phyloP scores from a whole-genome alignment of 768 basidiomycete genomes.

The Termitomyces sp. region DNA sequence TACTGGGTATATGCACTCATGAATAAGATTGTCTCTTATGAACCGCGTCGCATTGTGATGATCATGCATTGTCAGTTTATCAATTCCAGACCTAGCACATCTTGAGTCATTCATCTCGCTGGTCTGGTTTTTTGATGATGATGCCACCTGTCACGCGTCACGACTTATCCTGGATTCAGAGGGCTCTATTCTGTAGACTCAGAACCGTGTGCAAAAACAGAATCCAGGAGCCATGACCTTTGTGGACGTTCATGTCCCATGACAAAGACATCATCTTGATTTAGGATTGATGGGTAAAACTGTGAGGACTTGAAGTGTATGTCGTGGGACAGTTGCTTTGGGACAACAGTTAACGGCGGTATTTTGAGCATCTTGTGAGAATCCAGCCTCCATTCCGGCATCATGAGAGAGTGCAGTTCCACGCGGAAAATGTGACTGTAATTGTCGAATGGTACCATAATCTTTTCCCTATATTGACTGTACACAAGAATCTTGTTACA shows the following conservation, averaged over 20 bases:
- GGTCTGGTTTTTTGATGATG: not conserved
- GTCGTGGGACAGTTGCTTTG: not conserved
- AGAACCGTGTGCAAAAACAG: not conserved
- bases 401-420: not conserved
- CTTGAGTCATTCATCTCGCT: not conserved
- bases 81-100: too few species aligned
- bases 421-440: not conserved
- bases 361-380: not conserved
- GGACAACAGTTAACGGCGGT: not conserved
- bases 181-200: not conserved
- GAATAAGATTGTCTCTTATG: too few species aligned
- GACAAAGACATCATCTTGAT: not conserved
- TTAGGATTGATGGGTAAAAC: too few species aligned
- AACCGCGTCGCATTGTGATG: too few species aligned
- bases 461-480: not conserved
- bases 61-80: not conserved
- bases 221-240: not conserved
- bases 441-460: conserved; percentile 1
- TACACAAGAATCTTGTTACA: conserved; percentile 1
- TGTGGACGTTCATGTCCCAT: not conserved
- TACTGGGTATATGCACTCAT: not conserved
- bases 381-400: not conserved
- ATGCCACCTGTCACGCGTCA: not conserved
- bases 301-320: too few species aligned
- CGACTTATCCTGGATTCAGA: not conserved